Conservation (phyloP, 2,329 filamentous ascomycete genomes). For the Epicoccum nigrum region DNA sequence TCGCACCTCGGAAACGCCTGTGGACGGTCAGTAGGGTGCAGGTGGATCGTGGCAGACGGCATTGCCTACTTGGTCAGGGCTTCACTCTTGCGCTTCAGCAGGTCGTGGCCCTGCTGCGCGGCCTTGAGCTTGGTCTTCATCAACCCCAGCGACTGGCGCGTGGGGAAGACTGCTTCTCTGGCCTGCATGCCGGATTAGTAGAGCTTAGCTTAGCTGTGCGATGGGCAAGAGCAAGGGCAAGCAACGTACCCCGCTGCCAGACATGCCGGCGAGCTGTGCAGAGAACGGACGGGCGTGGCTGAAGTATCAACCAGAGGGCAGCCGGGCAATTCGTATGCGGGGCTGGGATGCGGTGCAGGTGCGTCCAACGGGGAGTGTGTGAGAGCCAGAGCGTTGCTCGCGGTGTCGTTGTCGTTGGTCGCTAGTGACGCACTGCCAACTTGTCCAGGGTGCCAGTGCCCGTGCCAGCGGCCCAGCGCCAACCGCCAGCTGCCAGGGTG, state of each 20-base stretch:
- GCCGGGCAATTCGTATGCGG: not conserved
- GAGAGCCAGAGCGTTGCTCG: not conserved
- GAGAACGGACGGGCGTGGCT: slow-evolving; percentile 13
- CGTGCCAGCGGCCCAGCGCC: too few relatives aligned
- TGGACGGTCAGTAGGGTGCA: not conserved
- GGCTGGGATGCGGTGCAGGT: slow-evolving; percentile 7
- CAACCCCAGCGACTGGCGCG: slow-evolving; percentile 90
- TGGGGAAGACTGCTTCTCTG: slow-evolving; percentile 95
- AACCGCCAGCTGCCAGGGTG: too few relatives aligned
- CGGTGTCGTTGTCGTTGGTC: not conserved
- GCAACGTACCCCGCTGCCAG: slow-evolving; percentile 58
- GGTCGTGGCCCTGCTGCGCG: slow-evolving; percentile 77
- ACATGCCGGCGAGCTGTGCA: slow-evolving; percentile 51
- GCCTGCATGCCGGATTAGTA: slow-evolving; percentile 63
- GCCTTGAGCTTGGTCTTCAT: slow-evolving; percentile 99
- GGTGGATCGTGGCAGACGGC: not conserved
- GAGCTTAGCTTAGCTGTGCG: not conserved
- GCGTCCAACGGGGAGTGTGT: slow-evolving; percentile 5
- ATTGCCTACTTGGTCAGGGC: slow-evolving; percentile 85
- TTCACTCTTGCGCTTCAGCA: slow-evolving; percentile 97
- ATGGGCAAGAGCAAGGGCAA: too few relatives aligned
- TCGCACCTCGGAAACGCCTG: slow-evolving; percentile 85
- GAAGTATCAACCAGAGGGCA: not conserved
- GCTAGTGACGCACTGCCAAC: slow-evolving; percentile 25
- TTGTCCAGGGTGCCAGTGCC: too few relatives aligned